Base-by-base conservation (phyloP, 331 rosid species). In the Phaseolus coccineus region DNA sequence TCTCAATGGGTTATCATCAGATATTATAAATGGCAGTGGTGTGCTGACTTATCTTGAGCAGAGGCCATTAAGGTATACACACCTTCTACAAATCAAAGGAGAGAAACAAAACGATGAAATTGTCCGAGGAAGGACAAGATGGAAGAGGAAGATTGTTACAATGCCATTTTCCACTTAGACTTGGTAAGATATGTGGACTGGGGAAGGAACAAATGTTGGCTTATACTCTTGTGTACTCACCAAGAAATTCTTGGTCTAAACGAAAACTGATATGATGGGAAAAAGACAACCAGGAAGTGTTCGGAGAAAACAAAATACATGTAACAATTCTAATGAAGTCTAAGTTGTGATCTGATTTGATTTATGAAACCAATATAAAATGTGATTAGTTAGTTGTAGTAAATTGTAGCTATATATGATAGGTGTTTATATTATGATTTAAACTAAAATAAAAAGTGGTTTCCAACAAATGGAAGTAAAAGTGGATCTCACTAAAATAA, bases 101-200 rank as follows among this genome's bases (percentile, higher is more conserved):
- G 84, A 84, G 58, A 30, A 81, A 37, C 82, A 89, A 83, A 86
- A 57, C 73, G 89, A 91, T 69, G 97, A 95, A 89, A 95, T 95
- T 76, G 96, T 95, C 9, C 87, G 97, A 84, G 99, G 96, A 79
- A 87, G 89, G 68, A 95, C 97, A 7, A 71, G 51, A 28, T 92
- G 99, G 99, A 93, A 95, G 85, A 91, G 87, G 55, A 92, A 95
- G 77, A 28, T 78, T 27, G 22, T 81, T 22, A 53, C 79, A 63
- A 28, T 73, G 35, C 85, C 93, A 56, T 89, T 87, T 88, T 81
- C 93, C 53, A 24, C 87, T 3, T 85, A 86, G 74, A 51, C 86
- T 2, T 85, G 81, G 72, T 51, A 52, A 59, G 84, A 9, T 58
- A 53, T 24, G 57, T 58, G 14, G 53, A 78, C 50, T 19, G 28